These are phyloP conservation scores for Colletotrichum tabaci DNA, from an alignment of 2,329 filamentous ascomycete genomes.

Conservation along the genomic window DNA sequence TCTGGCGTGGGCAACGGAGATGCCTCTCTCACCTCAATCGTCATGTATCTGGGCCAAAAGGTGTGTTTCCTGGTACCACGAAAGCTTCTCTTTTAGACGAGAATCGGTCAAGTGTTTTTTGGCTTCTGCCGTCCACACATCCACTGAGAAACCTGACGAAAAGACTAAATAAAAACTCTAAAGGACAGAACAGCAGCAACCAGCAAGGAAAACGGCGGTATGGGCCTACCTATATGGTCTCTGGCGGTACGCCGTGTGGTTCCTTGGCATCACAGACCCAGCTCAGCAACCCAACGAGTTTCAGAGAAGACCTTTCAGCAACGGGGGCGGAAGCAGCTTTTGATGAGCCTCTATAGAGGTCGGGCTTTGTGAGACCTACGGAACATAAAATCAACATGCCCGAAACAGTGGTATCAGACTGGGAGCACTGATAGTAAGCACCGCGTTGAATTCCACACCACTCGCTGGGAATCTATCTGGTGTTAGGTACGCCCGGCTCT, in stretches of 20 bases:
- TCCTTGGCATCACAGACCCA: not conserved
- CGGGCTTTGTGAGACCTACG: too few species aligned
- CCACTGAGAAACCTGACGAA: too few species aligned
- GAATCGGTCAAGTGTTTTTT: not conserved
- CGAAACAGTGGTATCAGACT: not conserved
- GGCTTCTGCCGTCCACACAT: too few species aligned
- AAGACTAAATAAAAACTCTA: too few species aligned
- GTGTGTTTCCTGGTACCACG: not conserved
- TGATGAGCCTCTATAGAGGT: not conserved
- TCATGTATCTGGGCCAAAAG: not conserved
- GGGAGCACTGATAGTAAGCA: not conserved
- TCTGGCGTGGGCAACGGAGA: not conserved
- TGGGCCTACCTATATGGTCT: too few species aligned
- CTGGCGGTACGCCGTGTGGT: too few species aligned
- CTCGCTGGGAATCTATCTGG: constrained; percentile 8
- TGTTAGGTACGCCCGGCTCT: too few species aligned
- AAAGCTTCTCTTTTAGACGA: not conserved
- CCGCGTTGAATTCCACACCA: not conserved
- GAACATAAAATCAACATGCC: not conserved
- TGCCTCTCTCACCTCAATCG: not conserved
- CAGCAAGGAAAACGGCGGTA: too few species aligned
- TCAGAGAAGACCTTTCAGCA: not conserved
- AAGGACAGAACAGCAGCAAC: too few species aligned
- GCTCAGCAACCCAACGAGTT: too few species aligned
- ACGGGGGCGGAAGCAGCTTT: not conserved